These are phyloP conservation scores for Albophoma yamanashiensis DNA, from an alignment of 2,329 filamentous ascomycete species.

Conservation along the genomic window DNA sequence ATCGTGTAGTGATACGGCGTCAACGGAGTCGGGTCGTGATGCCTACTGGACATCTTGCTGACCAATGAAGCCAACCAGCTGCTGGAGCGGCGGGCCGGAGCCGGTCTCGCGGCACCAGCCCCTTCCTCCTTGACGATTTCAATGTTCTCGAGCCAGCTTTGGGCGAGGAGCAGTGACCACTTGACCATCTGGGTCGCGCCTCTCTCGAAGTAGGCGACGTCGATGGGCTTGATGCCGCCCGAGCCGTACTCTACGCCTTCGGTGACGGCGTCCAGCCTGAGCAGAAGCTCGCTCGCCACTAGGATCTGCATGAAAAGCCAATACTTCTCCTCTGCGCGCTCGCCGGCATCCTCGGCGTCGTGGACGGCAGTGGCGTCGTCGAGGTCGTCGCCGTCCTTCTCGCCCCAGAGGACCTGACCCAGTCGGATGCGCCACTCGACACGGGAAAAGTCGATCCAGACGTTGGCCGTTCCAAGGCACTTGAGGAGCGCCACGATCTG, in stretches of 20 bases:
- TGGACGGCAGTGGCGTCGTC: constrained; percentile 41
- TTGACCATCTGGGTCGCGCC: constrained; percentile 51
- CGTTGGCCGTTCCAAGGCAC: constrained; percentile 51
- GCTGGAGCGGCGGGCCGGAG: constrained; percentile 9
- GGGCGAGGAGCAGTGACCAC: constrained; percentile 55
- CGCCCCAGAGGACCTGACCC: constrained; percentile 61
- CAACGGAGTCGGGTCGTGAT: constrained; percentile 23
- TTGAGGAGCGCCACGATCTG: constrained; percentile 61
- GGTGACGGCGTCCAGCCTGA: constrained; percentile 53
- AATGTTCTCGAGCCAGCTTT: constrained; percentile 60
- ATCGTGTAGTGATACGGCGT: constrained; percentile 34
- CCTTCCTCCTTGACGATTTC: constrained; percentile 37
- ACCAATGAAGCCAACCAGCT: constrained; percentile 49
- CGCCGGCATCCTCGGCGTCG: constrained; percentile 35
- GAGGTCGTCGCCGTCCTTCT: constrained; percentile 37
- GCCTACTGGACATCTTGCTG: constrained; percentile 37
- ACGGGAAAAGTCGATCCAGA: constrained; percentile 66
- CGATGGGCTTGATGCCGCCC: constrained; percentile 40
- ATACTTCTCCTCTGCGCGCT: constrained; percentile 51
- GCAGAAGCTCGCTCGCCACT: constrained; percentile 53
- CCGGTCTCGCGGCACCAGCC: constrained; percentile 3
- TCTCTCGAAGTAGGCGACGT: constrained; percentile 51
- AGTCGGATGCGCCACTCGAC: constrained; percentile 67
- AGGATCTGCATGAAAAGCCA: constrained; percentile 58
- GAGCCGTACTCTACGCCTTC: constrained; percentile 46